Evolutionary conservation across 768 basidiomycete species (phyloP).

Genomic region (Paxillus ammoniavirescens): DNA sequence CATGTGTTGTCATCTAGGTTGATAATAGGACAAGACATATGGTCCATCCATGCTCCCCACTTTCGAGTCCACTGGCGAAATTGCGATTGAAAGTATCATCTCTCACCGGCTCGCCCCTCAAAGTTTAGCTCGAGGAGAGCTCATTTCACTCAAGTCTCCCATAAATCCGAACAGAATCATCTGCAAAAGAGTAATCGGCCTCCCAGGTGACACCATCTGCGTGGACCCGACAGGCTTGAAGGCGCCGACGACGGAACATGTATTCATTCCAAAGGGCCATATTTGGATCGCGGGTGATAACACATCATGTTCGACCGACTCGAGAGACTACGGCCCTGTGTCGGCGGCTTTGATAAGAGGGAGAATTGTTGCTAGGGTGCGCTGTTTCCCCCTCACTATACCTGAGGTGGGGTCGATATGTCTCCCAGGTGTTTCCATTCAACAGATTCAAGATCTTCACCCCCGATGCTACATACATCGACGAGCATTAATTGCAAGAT

Average conservation of each 20-base stretch:
- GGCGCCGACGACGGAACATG: constrained; percentile 67
- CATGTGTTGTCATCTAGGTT: not conserved
- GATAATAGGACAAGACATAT: constrained; percentile 43
- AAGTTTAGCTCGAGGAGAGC: constrained; percentile 66
- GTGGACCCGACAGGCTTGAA: constrained; percentile 77
- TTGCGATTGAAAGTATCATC: constrained; percentile 61
- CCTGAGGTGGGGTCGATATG: constrained; percentile 1
- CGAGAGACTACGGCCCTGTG: constrained; percentile 90
- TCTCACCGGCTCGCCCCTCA: constrained; percentile 50
- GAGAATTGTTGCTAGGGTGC: constrained; percentile 62
- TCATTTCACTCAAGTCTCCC: constrained; percentile 73
- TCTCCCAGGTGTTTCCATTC: constrained; percentile 30
- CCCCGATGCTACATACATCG: constrained; percentile 18
- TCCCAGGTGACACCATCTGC: constrained; percentile 87
- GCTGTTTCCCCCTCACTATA: constrained; percentile 14
- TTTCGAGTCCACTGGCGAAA: constrained; percentile 55
- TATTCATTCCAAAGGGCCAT: constrained; percentile 80
- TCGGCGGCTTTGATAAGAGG: constrained; percentile 76
- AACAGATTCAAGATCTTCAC: constrained; percentile 27
- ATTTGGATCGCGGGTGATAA: constrained; percentile 95
- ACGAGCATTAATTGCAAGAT: constrained; percentile 5
- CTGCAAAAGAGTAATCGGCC: constrained; percentile 87
- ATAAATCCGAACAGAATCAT: constrained; percentile 61
- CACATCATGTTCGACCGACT: constrained; percentile 77
- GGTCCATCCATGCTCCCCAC: constrained; percentile 87